A percentile compares a stretch with the other conserved stretches of the same genome.
Evolutionary conservation across 2,329 filamentous ascomycete genomes (phyloP).

Genomic region (Penicillium decumbens): DNA sequence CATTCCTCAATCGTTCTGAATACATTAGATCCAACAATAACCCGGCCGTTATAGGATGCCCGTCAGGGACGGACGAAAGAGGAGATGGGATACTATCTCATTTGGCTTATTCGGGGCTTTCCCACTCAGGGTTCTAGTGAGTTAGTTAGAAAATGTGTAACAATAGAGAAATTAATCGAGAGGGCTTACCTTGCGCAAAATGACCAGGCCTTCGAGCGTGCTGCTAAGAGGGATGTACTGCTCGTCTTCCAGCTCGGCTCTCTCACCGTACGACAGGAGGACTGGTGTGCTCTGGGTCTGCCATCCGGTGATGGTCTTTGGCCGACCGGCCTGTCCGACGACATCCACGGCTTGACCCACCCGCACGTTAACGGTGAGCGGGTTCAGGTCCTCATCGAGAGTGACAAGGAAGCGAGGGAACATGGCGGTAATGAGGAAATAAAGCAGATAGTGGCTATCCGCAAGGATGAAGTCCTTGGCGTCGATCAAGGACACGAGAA

Average conservation of each 20-base stretch:
- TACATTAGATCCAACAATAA: constrained; percentile 34
- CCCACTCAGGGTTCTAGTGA: constrained; percentile 46
- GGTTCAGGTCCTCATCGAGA: constrained; percentile 88
- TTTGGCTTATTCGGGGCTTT: constrained; percentile 35
- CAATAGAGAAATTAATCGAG: neutral
- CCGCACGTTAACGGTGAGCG: constrained; percentile 89
- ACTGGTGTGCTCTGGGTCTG: constrained; percentile 99
- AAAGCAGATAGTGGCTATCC: constrained; percentile 85
- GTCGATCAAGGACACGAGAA: constrained; percentile 90
- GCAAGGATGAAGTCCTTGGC: constrained; percentile 76
- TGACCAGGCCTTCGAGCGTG: constrained; percentile 89
- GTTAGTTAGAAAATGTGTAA: constrained; percentile 21
- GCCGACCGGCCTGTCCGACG: constrained; percentile 90
- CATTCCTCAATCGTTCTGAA: constrained; percentile 34
- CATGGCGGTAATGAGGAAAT: constrained; percentile 96
- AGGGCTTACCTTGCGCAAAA: constrained; percentile 81
- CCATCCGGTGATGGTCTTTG: constrained; percentile 99
- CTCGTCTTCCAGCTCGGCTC: constrained; percentile 95
- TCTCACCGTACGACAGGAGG: constrained; percentile 85
- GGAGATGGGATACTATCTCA: constrained; percentile 18
- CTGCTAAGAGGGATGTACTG: constrained; percentile 90
- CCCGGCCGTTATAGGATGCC: constrained; percentile 19
- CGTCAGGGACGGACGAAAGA: constrained; percentile 17
- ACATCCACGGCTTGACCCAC: constrained; percentile 98
- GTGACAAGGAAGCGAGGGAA: constrained; percentile 95